Base-by-base conservation (phyloP, 1,284 basidiomycete species). In the Boletus semigastroideus region DNA sequence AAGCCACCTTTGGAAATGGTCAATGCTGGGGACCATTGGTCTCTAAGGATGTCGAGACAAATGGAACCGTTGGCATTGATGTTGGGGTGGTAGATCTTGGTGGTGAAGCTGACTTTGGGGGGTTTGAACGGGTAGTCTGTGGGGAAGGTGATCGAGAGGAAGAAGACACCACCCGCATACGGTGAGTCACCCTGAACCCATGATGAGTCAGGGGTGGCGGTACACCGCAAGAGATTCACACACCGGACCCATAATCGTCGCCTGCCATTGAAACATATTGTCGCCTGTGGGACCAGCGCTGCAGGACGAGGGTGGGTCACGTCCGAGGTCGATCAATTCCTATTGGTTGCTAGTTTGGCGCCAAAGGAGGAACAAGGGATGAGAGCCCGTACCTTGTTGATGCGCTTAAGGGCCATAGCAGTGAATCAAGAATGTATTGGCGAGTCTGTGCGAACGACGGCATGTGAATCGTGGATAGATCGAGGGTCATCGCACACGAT, bases 81-180 rank as follows among this genome's bases (percentile, higher is more conserved):
- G 79, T 96, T 96, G 45, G 92, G 92, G 74, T 96, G 94, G 72
- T 94, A 94, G 63, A 92, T 92, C 87, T 96, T 98, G 69, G 96
- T 99, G 64, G 92, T 94, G 78, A 99, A 99, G 76, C 90, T 91
- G 74, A 99, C 94, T 84, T 98, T 98, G 72, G 97, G 97, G 38
- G 97, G 96, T 80, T 96, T 96, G 87, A 98, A 97, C 39, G 94
- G 94, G 79, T 98, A 98, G 74, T 98, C 94, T 74, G 87, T 87
- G 44, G 90, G 91, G 84, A 96, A 95, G 45, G 82, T 86, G 72
- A 96, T 96, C 53, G 85, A 92, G 61, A 97, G 85, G 87, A 96
- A 96, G 79, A 96, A 97, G 55, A 97, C 94, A 72, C 94, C 94
- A 64, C 94, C 94, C 33, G 94, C 86, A 70, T 97, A 97, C 42